These are phyloP conservation scores for Tolypocladium ophioglossoides DNA, from an alignment of 2,329 filamentous ascomycete species.

Conservation along the genomic window DNA sequence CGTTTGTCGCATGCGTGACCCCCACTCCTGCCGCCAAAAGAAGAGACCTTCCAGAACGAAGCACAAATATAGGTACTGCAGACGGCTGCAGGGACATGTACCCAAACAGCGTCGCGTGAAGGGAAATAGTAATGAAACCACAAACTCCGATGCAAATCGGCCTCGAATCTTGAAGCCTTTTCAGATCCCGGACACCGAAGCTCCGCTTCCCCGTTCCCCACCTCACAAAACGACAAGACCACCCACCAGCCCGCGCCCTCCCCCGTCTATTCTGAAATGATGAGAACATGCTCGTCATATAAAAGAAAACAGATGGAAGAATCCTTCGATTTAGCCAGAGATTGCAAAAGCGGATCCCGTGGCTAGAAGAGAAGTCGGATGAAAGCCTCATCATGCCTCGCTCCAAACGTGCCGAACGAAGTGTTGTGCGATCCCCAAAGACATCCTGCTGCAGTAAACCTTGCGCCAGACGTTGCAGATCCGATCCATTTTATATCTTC, in stretches of 20 bases:
- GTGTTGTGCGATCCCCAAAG: background rate
- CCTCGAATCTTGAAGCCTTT: background rate
- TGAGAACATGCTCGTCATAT: background rate
- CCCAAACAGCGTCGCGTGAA: background rate
- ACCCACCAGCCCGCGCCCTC: background rate
- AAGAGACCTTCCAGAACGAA: background rate
- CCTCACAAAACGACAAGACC: background rate
- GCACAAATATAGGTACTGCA: background rate
- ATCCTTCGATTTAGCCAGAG: background rate
- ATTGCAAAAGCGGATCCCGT: background rate
- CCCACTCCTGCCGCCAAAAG: background rate
- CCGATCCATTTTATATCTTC: background rate
- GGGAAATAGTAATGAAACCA: background rate
- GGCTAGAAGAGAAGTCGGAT: background rate
- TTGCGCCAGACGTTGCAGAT: conserved; percentile 1
- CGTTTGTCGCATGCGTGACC: background rate
- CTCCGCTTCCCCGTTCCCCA: background rate
- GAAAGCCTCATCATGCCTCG: background rate
- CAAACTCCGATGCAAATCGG: background rate
- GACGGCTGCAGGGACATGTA: background rate
- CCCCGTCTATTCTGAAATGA: background rate
- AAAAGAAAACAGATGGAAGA: background rate
- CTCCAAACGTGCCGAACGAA: background rate
- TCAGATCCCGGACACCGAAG: conserved; percentile 1
- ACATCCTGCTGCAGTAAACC: background rate